Percentiles rank a stretch among this genome's conserved stretches.
These are phyloP conservation scores for Colletotrichum chlorophyti DNA, from an alignment of 2,329 filamentous ascomycete species.

Conservation along the genomic window DNA sequence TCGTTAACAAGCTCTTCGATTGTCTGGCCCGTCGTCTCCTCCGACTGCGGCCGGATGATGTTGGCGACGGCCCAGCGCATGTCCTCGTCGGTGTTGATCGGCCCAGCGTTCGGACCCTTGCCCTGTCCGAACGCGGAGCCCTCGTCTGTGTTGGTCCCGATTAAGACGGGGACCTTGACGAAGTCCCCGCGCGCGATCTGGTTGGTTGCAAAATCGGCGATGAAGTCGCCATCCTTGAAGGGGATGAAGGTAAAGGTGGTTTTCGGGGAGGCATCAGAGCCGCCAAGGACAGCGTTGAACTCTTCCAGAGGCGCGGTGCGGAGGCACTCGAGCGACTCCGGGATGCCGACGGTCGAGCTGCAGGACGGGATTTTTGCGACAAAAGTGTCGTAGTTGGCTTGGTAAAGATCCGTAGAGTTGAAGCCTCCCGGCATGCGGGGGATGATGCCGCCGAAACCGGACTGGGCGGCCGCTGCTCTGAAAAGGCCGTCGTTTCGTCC, in stretches of 20 bases:
- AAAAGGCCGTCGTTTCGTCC: slow-evolving; percentile 58
- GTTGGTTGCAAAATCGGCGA: slow-evolving; percentile 37
- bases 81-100: slow-evolving; percentile 38
- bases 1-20: slow-evolving; percentile 32
- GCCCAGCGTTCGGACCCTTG: slow-evolving; percentile 26
- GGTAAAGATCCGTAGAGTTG: slow-evolving; percentile 36
- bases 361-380: slow-evolving; percentile 36
- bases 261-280: slow-evolving; percentile 17
- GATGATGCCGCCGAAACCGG: slow-evolving; percentile 47
- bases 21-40: slow-evolving; percentile 32
- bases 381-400: slow-evolving; percentile 37
- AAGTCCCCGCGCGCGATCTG: slow-evolving; percentile 41
- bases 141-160: slow-evolving; percentile 44
- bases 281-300: slow-evolving; percentile 32
- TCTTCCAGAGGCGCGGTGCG: slow-evolving; percentile 37
- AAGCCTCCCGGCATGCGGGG: slow-evolving; percentile 35
- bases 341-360: slow-evolving; percentile 33
- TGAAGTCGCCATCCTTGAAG: slow-evolving; percentile 44
- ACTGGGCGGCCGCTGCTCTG: slow-evolving; percentile 55
- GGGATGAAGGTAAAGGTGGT: slow-evolving; percentile 30
- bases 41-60: slow-evolving; percentile 20
- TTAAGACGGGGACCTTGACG: slow-evolving; percentile 41
- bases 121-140: slow-evolving; percentile 34
- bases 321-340: slow-evolving; percentile 36
- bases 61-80: slow-evolving; percentile 30